Percentiles rank a stretch among this genome's conserved stretches.
phyloP scores from a whole-genome alignment of 371 early-diverging fungal genomes.

The Catenaria anguillulae region DNA sequence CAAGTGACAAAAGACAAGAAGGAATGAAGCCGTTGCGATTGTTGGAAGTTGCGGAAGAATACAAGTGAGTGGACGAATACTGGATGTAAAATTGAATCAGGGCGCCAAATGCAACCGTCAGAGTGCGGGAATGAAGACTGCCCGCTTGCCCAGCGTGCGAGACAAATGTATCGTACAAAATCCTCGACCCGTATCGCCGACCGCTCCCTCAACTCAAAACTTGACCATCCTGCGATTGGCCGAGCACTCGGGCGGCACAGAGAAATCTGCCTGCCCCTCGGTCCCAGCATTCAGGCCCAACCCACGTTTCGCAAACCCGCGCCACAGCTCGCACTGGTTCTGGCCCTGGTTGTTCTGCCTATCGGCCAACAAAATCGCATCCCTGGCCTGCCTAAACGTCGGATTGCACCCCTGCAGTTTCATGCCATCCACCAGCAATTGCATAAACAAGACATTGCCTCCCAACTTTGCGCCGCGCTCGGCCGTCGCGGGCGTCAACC shows the following conservation, averaged over 20 bases:
- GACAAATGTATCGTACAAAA: no score
- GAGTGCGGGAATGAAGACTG: no score
- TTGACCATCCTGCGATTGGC: no score
- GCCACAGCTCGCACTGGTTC: constrained; percentile 29
- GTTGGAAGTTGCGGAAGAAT: no score
- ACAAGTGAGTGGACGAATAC: no score
- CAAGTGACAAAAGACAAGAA: no score
- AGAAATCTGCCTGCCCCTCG: not conserved
- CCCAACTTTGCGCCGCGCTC: not conserved
- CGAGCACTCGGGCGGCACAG: not conserved
- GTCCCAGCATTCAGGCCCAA: constrained; percentile 7
- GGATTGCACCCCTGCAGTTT: constrained; percentile 37
- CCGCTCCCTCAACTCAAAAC: no score
- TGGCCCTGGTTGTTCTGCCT: constrained; percentile 18
- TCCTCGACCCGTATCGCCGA: no score
- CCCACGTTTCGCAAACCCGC: constrained; percentile 35
- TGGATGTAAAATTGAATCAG: no score
- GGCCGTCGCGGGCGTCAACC: not conserved
- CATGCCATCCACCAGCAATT: constrained; percentile 32
- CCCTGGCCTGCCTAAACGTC: constrained; percentile 33
- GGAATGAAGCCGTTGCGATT: no score
- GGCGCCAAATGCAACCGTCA: no score
- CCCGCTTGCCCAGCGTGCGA: no score
- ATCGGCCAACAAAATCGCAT: constrained; percentile 38
- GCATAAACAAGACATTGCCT: constrained; percentile 13